phyloP scores from a whole-genome alignment of 164 flowering plant genomes.

The Platanus orientalis region DNA sequence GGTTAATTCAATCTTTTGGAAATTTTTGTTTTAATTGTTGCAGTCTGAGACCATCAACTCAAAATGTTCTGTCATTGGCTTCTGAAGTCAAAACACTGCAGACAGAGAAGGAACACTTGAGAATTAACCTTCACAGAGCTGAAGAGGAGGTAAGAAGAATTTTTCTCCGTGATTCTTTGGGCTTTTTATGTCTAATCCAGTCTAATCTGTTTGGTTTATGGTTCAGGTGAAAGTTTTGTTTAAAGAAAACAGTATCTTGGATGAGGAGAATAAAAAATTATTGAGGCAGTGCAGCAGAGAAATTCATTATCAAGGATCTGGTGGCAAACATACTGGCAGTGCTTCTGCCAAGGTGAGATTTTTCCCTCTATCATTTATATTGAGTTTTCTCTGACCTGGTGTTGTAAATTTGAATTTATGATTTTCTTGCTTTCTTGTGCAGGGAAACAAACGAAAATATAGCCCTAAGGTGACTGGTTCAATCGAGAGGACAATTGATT shows the following conservation, averaged over 20 bases:
- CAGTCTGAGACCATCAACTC: conserved; percentile 62
- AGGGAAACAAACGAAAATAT: conserved; percentile 69
- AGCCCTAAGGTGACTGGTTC: conserved; percentile 49
- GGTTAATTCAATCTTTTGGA: not conserved
- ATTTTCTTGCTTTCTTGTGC: conserved; percentile 9
- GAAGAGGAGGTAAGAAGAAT: conserved; percentile 65
- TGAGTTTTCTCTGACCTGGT: too few relatives aligned
- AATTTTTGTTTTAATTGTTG: conserved; percentile 8
- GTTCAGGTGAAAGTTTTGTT: conserved; percentile 53
- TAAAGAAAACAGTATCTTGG: conserved; percentile 56
- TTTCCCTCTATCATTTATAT: too few relatives aligned
- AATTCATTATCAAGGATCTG: conserved; percentile 39
- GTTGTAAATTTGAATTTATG: too few relatives aligned
- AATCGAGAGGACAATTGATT: conserved; percentile 45
- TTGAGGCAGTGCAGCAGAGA: conserved; percentile 43
- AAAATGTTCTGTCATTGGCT: conserved; percentile 42
- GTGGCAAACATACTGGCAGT: conserved; percentile 41
- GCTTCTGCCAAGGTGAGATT: conserved; percentile 60
- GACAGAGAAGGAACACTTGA: conserved; percentile 60
- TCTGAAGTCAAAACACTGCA: conserved; percentile 42
- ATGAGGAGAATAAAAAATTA: conserved; percentile 64
- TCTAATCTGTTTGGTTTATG: not conserved
- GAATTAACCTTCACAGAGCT: conserved; percentile 56
- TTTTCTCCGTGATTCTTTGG: not conserved
- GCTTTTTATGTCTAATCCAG: not conserved